Conservation (phyloP, 371 early-diverging fungal species). For the Mortierella sp. region DNA sequence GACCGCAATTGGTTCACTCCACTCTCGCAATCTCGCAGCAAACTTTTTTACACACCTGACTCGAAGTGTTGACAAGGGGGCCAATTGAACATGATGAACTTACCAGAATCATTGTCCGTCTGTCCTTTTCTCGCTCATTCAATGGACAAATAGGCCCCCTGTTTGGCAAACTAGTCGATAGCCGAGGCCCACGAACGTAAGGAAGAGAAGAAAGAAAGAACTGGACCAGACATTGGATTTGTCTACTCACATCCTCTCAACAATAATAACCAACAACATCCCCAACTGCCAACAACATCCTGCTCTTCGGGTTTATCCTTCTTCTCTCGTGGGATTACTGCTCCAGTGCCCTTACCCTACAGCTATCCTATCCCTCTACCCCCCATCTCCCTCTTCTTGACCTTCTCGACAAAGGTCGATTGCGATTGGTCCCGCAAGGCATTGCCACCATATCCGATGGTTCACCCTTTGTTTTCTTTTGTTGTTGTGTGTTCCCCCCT, state of each 20-base stretch:
- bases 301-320: no score
- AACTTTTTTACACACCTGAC: no score
- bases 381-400: not conserved
- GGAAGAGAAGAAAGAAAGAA: not conserved
- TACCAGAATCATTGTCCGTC: not conserved
- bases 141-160: conserved; percentile 60
- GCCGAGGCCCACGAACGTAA: conserved; percentile 62
- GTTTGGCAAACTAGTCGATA: conserved; percentile 63
- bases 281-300: not conserved
- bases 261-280: not conserved
- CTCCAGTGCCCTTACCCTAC: not conserved
- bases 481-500: no score
- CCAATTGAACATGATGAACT: no score
- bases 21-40: no score
- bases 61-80: no score
- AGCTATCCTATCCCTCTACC: not conserved
- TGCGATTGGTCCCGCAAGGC: not conserved
- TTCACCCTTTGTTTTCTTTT: not conserved
- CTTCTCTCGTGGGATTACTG: not conserved
- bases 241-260: not conserved
- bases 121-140: not conserved
- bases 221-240: not conserved
- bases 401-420: not conserved
- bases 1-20: no score
- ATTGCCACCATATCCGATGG: not conserved